A percentile compares a stretch with the other conserved stretches of the same genome.
These are phyloP conservation scores for Sordariomycetes sp. DNA, from an alignment of 2,329 filamentous ascomycete species.

Conservation along the genomic window DNA sequence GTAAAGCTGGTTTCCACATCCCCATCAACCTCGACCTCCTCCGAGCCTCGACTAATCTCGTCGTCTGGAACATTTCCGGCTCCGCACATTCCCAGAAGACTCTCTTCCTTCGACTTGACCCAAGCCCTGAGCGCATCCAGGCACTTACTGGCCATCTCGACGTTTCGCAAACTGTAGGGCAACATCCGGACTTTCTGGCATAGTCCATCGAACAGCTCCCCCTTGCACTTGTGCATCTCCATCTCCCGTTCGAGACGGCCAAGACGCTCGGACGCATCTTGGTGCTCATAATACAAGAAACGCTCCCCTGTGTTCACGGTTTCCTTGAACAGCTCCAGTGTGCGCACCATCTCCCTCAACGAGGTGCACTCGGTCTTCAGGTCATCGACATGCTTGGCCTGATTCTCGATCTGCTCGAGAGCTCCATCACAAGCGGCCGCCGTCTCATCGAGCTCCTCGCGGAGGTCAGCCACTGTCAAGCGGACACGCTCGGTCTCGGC, in stretches of 20 bases:
- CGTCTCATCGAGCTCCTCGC: slow-evolving; percentile 2
- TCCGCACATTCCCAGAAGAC: neutral
- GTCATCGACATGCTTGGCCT: neutral
- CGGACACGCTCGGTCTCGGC: neutral
- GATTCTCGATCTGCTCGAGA: neutral
- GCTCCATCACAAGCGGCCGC: neutral
- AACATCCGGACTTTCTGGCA: slow-evolving; percentile 4
- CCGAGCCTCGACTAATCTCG: neutral
- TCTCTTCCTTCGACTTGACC: slow-evolving; percentile 1
- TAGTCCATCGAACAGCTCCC: slow-evolving; percentile 1
- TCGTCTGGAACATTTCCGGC: neutral
- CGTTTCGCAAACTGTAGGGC: neutral
- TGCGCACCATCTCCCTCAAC: neutral
- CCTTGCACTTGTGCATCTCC: neutral
- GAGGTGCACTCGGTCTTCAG: neutral
- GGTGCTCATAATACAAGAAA: neutral
- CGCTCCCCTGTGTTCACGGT: neutral
- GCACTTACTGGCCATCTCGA: neutral
- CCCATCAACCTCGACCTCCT: neutral
- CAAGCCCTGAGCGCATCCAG: neutral
- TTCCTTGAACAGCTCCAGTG: neutral
- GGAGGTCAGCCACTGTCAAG: neutral
- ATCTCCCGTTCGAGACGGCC: neutral
- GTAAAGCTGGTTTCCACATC: neutral
- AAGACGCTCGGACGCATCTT: neutral